A percentile compares a stretch with the other conserved stretches of the same genome.
phyloP scores from a whole-genome alignment of 2,329 filamentous ascomycete genomes.

The Aspergillus ibericus region DNA sequence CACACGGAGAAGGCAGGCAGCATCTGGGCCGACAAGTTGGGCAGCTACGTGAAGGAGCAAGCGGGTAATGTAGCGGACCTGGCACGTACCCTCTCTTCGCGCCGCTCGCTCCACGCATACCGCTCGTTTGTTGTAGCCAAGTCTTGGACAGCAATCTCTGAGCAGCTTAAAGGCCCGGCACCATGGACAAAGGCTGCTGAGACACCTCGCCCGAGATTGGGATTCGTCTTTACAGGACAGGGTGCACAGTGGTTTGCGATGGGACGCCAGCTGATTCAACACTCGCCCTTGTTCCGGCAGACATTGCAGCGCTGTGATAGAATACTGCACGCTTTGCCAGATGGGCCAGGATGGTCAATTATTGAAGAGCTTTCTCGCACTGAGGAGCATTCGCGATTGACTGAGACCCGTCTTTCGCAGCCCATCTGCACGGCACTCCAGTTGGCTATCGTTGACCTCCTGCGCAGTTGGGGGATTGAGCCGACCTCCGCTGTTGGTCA shows the following conservation, averaged over 20 bases:
- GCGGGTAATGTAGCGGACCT: no score
- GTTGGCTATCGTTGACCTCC: conserved; percentile 13
- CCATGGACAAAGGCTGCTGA: no score
- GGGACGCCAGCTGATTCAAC: conserved; percentile 17
- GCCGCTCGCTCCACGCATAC: no score
- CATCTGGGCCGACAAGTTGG: no score
- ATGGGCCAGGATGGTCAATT: conserved; percentile 15
- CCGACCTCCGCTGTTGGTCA: conserved; percentile 21
- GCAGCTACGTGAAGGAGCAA: no score
- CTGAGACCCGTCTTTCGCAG: conserved; percentile 14
- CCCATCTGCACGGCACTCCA: conserved; percentile 21
- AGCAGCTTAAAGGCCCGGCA: no score
- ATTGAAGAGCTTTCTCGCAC: not conserved
- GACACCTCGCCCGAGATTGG: no score
- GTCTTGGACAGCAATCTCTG: no score
- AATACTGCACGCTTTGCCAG: conserved; percentile 8
- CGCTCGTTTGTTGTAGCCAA: no score
- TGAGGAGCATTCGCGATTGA: conserved; percentile 4
- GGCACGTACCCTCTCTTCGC: no score
- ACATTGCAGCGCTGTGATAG: conserved; percentile 16
- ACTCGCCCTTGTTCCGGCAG: conserved; percentile 6
- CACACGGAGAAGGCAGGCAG: no score
- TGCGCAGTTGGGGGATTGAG: conserved; percentile 12
- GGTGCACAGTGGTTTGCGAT: conserved; percentile 26
- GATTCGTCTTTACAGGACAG: conserved; percentile 25